Base-by-base conservation (phyloP, 2,329 filamentous ascomycete species). In the Alternaria rosae region DNA sequence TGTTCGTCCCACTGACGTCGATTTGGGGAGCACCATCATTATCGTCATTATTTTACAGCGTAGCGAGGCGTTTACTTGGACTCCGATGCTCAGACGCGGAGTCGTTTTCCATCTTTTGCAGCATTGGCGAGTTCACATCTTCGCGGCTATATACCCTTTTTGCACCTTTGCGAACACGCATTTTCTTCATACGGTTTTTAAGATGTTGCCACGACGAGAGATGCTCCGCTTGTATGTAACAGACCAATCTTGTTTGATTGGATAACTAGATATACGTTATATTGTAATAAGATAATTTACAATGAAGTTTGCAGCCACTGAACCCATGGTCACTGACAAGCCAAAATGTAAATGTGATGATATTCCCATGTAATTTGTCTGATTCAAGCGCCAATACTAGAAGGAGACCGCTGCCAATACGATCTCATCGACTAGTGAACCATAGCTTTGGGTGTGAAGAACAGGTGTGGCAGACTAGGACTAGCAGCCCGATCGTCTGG, bases 111-210 rank as follows among this genome's bases (percentile, higher is more conserved):
- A 50, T 38, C 13, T 17, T 35, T 38, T 48, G 21, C 30, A 30
- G 55, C 45, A 51, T 52, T 20, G 38, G 48, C 20, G 21, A 35
- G 54, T 56, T 48, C 48, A n/a, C 47, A 28, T 26, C 21, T 48
- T 41, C 41, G 43, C 28, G 43, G 38, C 42, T 45, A 53, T 53
- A 58, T 58, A 58, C 56, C 47, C 48, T 26, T 30, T 38, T 45
- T 58, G 56, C 41, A 41, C 45, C 45, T 15, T 38, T 23, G 23
- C 45, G 13, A 20, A 56, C 8, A 53, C 32, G 10, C 54, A 25
- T 47, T 26, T 26, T 48, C 21, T 26, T 5, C 13, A 25, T 25
- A 13, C n/a, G 32, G 6, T 21, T 35, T 25, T 45, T 32, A 17
- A 17, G 17, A 32, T 15, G 32, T 17, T 38, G 35, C 17, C n/a